These are phyloP conservation scores for Ampelomyces quisqualis DNA, from an alignment of 2,329 filamentous ascomycete species.

Conservation along the genomic window DNA sequence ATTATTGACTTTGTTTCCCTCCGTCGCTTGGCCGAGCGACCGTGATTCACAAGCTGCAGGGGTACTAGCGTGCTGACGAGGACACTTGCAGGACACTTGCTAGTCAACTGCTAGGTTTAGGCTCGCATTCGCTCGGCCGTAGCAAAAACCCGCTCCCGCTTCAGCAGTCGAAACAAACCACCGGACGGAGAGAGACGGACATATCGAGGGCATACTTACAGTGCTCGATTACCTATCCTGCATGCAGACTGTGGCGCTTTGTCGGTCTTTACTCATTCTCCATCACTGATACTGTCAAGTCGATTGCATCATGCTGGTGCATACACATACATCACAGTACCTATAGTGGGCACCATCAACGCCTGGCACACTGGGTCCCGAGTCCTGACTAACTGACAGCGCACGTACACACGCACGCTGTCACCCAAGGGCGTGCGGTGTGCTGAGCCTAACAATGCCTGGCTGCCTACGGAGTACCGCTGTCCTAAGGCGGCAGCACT, in stretches of 20 bases:
- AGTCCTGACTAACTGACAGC: conserved; percentile 9
- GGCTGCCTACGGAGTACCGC: conserved; percentile 24
- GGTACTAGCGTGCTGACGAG: conserved; percentile 9
- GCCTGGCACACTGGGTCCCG: conserved; percentile 6
- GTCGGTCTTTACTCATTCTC: conserved; percentile 21
- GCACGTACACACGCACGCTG: too few relatives aligned
- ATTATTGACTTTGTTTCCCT: too few relatives aligned
- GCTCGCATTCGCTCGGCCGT: too few relatives aligned
- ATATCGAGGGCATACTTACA: neutral
- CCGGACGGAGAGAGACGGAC: conserved; percentile 11
- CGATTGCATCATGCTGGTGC: conserved; percentile 16
- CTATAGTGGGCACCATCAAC: conserved; percentile 1
- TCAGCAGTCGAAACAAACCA: too few relatives aligned
- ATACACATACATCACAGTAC: neutral
- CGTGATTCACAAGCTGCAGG: conserved; percentile 28
- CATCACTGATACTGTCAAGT: conserved; percentile 16
- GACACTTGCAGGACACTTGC: too few relatives aligned
- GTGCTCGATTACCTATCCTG: conserved; percentile 16
- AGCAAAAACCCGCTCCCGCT: too few relatives aligned
- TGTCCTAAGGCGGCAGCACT: conserved; percentile 29
- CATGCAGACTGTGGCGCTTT: conserved; percentile 6
- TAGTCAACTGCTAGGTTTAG: too few relatives aligned
- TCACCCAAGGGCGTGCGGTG: conserved; percentile 12
- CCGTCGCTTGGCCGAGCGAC: too few relatives aligned
- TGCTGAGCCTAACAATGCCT: conserved; percentile 17